Conservation (phyloP, 2,329 filamentous ascomycete species). For the Fusarium globosum region DNA sequence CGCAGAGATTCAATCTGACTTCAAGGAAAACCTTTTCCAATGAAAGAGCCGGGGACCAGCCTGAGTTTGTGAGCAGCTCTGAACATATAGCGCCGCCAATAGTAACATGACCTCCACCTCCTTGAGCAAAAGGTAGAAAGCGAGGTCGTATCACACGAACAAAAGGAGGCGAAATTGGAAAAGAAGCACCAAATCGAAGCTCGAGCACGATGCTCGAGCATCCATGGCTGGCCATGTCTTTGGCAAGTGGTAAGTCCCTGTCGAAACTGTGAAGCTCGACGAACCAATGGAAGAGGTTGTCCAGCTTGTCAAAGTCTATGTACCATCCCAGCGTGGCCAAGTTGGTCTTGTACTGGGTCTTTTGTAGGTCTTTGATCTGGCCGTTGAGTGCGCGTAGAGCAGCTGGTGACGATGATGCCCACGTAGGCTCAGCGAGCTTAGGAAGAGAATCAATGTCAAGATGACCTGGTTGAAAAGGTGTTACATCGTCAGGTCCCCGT, state of each 20-base stretch:
- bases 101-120: slow-evolving; percentile 89
- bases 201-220: slow-evolving; percentile 81
- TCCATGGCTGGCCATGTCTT: slow-evolving; percentile 74
- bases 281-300: slow-evolving; percentile 90
- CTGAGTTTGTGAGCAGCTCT: slow-evolving; percentile 84
- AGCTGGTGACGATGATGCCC: slow-evolving; percentile 44
- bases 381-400: slow-evolving; percentile 43
- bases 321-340: slow-evolving; percentile 83
- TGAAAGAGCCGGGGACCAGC: slow-evolving; percentile 79
- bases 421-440: slow-evolving; percentile 60
- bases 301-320: slow-evolving; percentile 73
- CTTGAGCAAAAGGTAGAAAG: slow-evolving; percentile 75
- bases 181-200: slow-evolving; percentile 81
- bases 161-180: slow-evolving; percentile 84
- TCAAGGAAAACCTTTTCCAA: slow-evolving; percentile 86
- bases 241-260: slow-evolving; percentile 71
- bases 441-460: slow-evolving; percentile 72
- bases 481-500: slow-evolving; percentile 23
- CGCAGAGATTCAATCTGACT: slow-evolving; percentile 80
- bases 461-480: slow-evolving; percentile 72
- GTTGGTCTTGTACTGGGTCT: slow-evolving; percentile 70
- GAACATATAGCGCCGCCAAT: slow-evolving; percentile 85
- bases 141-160: slow-evolving; percentile 84
- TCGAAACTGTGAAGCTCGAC: slow-evolving; percentile 90
- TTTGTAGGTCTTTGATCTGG: slow-evolving; percentile 73